Percentiles rank a stretch among this genome's conserved stretches.
These are phyloP conservation scores for Dioscorea alata DNA, from an alignment of 106 monocot species.

Conservation along the genomic window DNA sequence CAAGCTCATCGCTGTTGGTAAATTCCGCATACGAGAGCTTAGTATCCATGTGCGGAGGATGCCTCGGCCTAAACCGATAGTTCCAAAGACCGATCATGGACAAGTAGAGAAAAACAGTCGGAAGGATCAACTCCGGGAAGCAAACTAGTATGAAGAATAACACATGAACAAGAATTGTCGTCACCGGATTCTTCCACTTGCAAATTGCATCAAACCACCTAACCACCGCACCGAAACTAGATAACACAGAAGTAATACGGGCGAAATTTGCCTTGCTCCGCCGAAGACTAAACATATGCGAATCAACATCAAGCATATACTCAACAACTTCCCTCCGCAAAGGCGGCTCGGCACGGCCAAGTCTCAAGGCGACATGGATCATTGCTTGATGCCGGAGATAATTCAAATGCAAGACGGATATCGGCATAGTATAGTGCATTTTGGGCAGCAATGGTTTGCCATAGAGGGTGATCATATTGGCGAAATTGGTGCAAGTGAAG, in stretches of 20 bases:
- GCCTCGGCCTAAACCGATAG: constrained; percentile 8
- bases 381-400: constrained; percentile 4
- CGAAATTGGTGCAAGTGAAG: constrained; percentile 16
- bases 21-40: constrained; percentile 11
- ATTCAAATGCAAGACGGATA: constrained; percentile 1
- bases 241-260: constrained; percentile 10
- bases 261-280: constrained; percentile 16
- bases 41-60: constrained; percentile 23
- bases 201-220: constrained; percentile 10
- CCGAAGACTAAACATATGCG: constrained; percentile 14
- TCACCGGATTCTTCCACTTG: constrained; percentile 11
- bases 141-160: constrained; percentile 12
- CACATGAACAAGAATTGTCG: constrained; percentile 13
- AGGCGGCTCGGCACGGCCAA: constrained; percentile 10
- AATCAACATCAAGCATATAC: constrained; percentile 14
- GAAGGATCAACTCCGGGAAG: constrained; percentile 11
- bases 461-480: constrained; percentile 12
- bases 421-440: constrained; percentile 11
- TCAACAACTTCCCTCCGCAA: constrained; percentile 11
- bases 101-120: constrained; percentile 14
- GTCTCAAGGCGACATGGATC: background rate
- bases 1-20: background rate
- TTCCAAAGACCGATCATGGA: constrained; percentile 10
- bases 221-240: background rate
- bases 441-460: constrained; percentile 14